These are phyloP conservation scores for Ogataea ganodermae DNA, from an alignment of 805 yeast species.

Conservation along the genomic window DNA sequence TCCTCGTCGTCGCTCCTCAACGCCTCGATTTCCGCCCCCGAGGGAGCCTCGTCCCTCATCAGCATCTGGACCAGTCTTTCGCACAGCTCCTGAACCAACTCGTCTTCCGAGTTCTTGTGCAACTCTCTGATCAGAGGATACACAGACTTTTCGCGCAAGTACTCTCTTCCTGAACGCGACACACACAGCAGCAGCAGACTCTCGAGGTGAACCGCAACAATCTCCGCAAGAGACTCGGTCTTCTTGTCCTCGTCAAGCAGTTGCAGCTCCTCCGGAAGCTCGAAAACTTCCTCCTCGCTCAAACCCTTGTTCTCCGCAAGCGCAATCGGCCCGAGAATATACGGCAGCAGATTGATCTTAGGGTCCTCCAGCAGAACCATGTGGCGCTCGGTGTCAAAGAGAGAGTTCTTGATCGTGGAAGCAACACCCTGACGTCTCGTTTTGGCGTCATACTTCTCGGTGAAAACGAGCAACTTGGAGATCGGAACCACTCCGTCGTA, in stretches of 20 bases:
- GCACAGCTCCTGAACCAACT: constrained; percentile 61
- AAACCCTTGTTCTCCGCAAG: constrained; percentile 58
- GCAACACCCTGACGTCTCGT: constrained; percentile 91
- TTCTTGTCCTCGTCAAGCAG: constrained; percentile 71
- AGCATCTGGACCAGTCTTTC: constrained; percentile 86
- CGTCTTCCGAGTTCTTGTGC: constrained; percentile 55
- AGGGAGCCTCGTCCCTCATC: constrained; percentile 83
- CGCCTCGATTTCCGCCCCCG: constrained; percentile 47
- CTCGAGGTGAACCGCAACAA: constrained; percentile 75
- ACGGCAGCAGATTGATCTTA: constrained; percentile 74
- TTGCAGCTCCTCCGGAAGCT: constrained; percentile 87
- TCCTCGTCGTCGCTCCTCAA: constrained; percentile 44
- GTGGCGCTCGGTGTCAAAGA: constrained; percentile 79
- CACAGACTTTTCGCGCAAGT: constrained; percentile 75
- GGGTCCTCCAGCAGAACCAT: constrained; percentile 57
- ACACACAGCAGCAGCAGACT: constrained; percentile 78
- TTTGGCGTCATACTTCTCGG: constrained; percentile 75
- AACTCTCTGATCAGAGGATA: constrained; percentile 86
- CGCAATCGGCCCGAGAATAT: constrained; percentile 77
- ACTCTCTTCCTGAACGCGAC: constrained; percentile 70
- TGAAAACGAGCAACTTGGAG: constrained; percentile 78
- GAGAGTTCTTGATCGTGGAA: constrained; percentile 84
- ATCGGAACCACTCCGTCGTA: constrained; percentile 80
- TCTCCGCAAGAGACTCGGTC: constrained; percentile 70
- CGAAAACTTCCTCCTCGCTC: constrained; percentile 81